Percentiles rank a stretch among this genome's conserved stretches.
phyloP scores from a whole-genome alignment of 2,329 filamentous ascomycete species.

The Diaporthe sp. region DNA sequence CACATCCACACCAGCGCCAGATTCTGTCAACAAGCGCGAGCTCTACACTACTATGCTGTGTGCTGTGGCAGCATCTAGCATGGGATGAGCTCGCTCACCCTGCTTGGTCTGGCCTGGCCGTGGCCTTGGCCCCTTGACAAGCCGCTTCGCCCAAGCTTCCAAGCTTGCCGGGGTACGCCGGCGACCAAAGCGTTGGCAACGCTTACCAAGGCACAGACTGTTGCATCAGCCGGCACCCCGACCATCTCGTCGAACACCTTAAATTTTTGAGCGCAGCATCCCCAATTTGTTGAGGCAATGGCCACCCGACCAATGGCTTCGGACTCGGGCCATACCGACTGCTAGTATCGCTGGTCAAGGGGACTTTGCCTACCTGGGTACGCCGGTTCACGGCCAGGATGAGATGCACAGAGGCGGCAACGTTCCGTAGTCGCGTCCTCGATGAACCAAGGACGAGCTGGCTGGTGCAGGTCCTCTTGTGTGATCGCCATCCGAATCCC shows the following conservation, averaged over 20 bases:
- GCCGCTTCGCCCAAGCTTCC: conserved; percentile 19
- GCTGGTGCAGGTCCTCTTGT: conserved; percentile 6
- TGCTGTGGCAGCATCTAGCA: not conserved
- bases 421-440: not conserved
- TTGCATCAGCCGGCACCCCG: conserved; percentile 7
- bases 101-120: conserved; percentile 19
- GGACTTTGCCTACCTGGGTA: not conserved
- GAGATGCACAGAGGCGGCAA: not conserved
- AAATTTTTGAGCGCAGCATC: not conserved
- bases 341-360: not conserved
- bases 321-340: conserved; percentile 14
- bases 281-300: conserved; percentile 8
- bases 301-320: not conserved
- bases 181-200: conserved; percentile 26
- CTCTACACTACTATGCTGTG: not conserved
- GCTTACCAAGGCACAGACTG: not conserved
- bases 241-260: not conserved
- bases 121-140: conserved; percentile 6
- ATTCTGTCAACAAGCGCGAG: conserved; percentile 15
- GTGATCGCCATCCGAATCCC: conserved; percentile 23
- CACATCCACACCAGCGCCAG: conserved; percentile 21
- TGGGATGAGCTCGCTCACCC: not conserved
- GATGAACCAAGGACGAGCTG: conserved; percentile 10
- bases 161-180: conserved; percentile 24
- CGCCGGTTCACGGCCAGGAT: not conserved